These are phyloP conservation scores for Populus nigra DNA, from an alignment of 345 rosid species.

Conservation along the genomic window DNA sequence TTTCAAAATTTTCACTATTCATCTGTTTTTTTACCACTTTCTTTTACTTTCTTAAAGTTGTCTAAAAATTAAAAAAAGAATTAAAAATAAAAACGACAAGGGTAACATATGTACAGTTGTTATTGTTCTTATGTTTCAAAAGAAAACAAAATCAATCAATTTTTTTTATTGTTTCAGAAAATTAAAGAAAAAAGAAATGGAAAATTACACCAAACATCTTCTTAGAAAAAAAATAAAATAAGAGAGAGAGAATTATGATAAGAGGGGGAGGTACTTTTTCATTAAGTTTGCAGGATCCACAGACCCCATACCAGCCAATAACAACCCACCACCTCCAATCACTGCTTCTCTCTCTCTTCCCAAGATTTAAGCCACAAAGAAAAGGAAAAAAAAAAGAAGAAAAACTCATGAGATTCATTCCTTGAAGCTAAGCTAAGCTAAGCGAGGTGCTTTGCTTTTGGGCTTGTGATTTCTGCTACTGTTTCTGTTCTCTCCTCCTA, in stretches of 20 bases:
- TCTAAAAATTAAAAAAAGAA: too few relatives aligned
- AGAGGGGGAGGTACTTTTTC: slow-evolving; percentile 30
- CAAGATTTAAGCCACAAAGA: slow-evolving; percentile 7
- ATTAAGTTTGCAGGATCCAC: slow-evolving; percentile 41
- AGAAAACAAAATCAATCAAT: neutral
- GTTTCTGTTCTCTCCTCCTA: neutral
- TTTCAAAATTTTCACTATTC: neutral
- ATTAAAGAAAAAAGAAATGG: neutral
- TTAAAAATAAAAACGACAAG: too few relatives aligned
- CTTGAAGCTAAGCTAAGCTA: slow-evolving; percentile 30
- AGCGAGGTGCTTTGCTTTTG: slow-evolving; percentile 11
- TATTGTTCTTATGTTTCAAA: neutral
- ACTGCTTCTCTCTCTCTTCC: slow-evolving; percentile 1
- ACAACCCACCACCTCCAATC: slow-evolving; percentile 37
- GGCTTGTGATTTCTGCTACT: neutral
- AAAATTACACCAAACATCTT: neutral
- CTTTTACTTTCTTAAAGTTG: too few relatives aligned
- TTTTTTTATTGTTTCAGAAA: neutral
- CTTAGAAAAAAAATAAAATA: neutral
- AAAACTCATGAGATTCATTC: slow-evolving; percentile 31
- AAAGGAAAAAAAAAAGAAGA: neutral
- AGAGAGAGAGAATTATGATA: slow-evolving; percentile 19
- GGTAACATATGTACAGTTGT: too few relatives aligned
- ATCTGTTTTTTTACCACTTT: neutral
- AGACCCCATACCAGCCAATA: slow-evolving; percentile 46